Conservation (phyloP, 257 asterid species). For the Solanum piurae region DNA sequence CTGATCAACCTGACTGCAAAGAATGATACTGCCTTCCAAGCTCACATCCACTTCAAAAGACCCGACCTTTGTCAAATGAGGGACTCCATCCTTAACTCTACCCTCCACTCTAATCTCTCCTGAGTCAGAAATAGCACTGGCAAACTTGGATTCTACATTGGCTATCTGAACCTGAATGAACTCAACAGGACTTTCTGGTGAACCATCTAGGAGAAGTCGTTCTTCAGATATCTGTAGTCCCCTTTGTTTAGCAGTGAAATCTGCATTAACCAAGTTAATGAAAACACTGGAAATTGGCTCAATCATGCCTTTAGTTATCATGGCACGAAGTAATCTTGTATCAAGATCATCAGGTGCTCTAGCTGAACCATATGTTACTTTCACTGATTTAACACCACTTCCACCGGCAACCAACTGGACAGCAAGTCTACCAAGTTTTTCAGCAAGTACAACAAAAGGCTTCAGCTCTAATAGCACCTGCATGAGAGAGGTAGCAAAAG, state of each 20-base stretch:
- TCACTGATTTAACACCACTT: conserved; percentile 62
- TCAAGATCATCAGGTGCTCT: conserved; percentile 91
- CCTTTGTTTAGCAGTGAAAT: conserved; percentile 85
- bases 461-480: conserved; percentile 82
- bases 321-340: conserved; percentile 85
- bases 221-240: conserved; percentile 73
- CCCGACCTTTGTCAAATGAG: conserved; percentile 80
- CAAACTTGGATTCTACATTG: conserved; percentile 77
- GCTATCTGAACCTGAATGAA: conserved; percentile 68
- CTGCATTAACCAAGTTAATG: conserved; percentile 80
- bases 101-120: conserved; percentile 86
- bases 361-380: conserved; percentile 68
- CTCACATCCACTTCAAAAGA: conserved; percentile 92
- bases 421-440: conserved; percentile 91
- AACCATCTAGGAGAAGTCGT: conserved; percentile 55
- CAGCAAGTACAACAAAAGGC: conserved; percentile 80
- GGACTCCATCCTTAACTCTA: conserved; percentile 71
- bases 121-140: conserved; percentile 72
- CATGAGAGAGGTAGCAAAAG: background rate
- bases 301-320: conserved; percentile 86
- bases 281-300: conserved; percentile 80
- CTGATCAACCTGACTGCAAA: conserved; percentile 92
- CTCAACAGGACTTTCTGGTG: conserved; percentile 82
- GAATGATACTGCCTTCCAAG: conserved; percentile 80
- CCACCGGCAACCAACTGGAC: conserved; percentile 93